Evolutionary conservation across 768 basidiomycete genomes (phyloP).

Genomic region (Boletus pseudopeckii): DNA sequence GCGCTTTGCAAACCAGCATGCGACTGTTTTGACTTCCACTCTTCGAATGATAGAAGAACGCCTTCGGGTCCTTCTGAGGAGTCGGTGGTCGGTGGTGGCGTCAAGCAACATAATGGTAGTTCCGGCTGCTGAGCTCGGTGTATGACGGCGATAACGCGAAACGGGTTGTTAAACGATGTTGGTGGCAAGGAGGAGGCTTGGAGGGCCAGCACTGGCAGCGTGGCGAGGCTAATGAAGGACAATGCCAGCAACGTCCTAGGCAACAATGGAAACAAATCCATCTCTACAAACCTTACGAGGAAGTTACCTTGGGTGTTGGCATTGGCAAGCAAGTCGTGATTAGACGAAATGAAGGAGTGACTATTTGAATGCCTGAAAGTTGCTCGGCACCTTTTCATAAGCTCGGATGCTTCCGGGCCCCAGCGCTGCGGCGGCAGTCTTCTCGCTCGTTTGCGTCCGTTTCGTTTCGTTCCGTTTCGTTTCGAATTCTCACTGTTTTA

Average conservation of each 20-base stretch:
- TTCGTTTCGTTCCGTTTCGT: no score
- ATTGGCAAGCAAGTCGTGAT: conserved; percentile 9
- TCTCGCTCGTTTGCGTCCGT: no score
- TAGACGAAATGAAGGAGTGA: not conserved
- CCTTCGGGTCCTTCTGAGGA: conserved; percentile 52
- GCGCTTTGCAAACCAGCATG: conserved; percentile 35
- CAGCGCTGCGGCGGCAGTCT: no score
- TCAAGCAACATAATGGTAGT: conserved; percentile 67
- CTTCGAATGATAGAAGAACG: conserved; percentile 76
- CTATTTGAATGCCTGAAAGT: no score
- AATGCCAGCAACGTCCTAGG: conserved; percentile 26
- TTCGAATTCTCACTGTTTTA: no score
- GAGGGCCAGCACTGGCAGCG: conserved; percentile 30
- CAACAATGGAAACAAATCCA: conserved; percentile 6
- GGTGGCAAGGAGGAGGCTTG: conserved; percentile 28
- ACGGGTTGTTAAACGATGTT: conserved; percentile 53
- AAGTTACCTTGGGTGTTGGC: not conserved
- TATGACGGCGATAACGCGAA: conserved; percentile 52
- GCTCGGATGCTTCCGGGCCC: no score
- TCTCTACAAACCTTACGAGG: conserved; percentile 5
- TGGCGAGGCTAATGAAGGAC: conserved; percentile 35
- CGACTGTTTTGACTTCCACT: conserved; percentile 76
- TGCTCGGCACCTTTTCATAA: no score
- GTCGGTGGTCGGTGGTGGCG: conserved; percentile 37
- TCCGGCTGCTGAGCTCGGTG: conserved; percentile 46